These are phyloP conservation scores for Psilocybe cubensis DNA, from an alignment of 768 basidiomycete species.

Conservation along the genomic window DNA sequence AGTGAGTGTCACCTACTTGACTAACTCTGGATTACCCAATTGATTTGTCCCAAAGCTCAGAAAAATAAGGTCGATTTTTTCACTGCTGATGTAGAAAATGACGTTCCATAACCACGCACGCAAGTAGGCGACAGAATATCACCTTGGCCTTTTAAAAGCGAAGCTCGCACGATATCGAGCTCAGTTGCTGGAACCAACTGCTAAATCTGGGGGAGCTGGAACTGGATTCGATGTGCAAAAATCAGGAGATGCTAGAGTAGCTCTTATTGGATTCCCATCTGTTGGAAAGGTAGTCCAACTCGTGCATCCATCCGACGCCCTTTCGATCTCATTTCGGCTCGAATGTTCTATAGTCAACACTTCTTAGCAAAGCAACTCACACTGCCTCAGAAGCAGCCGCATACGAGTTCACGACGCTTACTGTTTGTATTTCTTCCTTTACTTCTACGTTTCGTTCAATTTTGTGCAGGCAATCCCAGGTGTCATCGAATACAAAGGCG, in stretches of 20 bases:
- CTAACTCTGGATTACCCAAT: neutral
- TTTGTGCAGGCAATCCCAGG: conserved; percentile 86
- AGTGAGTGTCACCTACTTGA: conserved; percentile 53
- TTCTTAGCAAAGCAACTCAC: conserved; percentile 89
- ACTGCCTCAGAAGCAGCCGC: conserved; percentile 89
- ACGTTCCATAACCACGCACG: conserved; percentile 13
- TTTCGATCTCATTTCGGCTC: neutral
- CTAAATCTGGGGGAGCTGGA: conserved; percentile 81
- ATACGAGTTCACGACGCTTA: conserved; percentile 95
- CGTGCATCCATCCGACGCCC: neutral
- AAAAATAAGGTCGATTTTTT: conserved; percentile 81
- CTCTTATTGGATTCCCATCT: conserved; percentile 94
- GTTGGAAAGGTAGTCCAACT: conserved; percentile 73
- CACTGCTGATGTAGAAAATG: neutral
- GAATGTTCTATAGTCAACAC: conserved; percentile 66
- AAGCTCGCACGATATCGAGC: conserved; percentile 94
- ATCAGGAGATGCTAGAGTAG: conserved; percentile 86
- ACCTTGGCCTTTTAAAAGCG: conserved; percentile 91
- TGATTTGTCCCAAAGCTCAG: conserved; percentile 59
- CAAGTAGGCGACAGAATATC: conserved; percentile 88
- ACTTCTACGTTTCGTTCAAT: conserved; percentile 7
- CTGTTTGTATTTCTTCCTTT: conserved; percentile 44
- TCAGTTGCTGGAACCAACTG: conserved; percentile 89
- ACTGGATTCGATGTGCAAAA: conserved; percentile 87
- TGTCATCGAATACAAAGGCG: conserved; percentile 93